Percentiles rank a stretch among this genome's conserved stretches.
phyloP scores from a whole-genome alignment of 148 eudicot genomes.

The Fallopia convolvulus region DNA sequence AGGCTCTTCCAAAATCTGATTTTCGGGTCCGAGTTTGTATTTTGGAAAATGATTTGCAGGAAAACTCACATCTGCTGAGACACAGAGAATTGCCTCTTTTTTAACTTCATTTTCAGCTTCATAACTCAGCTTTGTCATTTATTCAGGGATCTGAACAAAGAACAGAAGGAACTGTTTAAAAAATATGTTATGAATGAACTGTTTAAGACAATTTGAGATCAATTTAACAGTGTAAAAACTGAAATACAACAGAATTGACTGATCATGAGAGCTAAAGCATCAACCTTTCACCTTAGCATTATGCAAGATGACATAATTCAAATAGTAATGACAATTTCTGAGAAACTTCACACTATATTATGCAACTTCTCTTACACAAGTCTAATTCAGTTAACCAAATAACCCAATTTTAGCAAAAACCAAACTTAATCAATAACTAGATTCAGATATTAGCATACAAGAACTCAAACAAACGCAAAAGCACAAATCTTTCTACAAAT shows the following conservation, averaged over 20 bases:
- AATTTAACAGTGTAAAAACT: not conserved
- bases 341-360: not conserved
- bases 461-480: not conserved
- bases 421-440: not conserved
- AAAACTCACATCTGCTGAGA: constrained; percentile 84
- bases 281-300: not conserved
- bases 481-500: not conserved
- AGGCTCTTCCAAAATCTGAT: constrained; percentile 73
- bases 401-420: not conserved
- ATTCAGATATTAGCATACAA: not conserved
- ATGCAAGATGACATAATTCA: not conserved
- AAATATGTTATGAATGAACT: too few relatives aligned
- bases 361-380: not conserved
- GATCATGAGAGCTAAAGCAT: not conserved
- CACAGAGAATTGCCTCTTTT: constrained; percentile 39
- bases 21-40: constrained; percentile 76
- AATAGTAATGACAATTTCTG: not conserved
- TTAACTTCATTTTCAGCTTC: constrained; percentile 46
- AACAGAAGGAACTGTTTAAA: not conserved
- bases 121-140: constrained; percentile 88
- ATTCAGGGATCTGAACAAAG: not conserved
- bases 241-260: not conserved
- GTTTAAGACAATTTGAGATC: not conserved
- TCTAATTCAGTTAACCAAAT: not conserved
- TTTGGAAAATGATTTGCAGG: constrained; percentile 63